Evolutionary conservation across 2,329 filamentous ascomycete genomes (phyloP).

Genomic region (Byssoonygena ceratinophila): DNA sequence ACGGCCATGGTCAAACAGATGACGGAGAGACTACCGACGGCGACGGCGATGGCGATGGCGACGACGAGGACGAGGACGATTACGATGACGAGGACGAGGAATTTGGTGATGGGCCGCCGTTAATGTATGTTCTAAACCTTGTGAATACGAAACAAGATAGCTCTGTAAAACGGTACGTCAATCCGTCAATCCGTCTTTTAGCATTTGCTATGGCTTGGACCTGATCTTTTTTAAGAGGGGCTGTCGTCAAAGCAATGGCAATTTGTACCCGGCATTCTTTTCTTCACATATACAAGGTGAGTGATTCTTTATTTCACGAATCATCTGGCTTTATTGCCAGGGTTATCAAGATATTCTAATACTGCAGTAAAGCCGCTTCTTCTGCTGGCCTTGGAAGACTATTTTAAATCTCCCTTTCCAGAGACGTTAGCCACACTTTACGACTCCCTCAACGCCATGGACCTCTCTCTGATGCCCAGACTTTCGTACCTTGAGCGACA

Average conservation of each 20-base stretch:
- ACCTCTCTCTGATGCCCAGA: slow-evolving; percentile 81
- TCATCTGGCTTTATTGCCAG: slow-evolving; percentile 3
- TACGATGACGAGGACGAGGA: slow-evolving; percentile 23
- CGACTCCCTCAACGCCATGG: slow-evolving; percentile 91
- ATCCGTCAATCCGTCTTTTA: background rate
- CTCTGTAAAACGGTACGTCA: slow-evolving; percentile 58
- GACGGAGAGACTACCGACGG: slow-evolving; percentile 33
- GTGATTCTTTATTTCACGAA: slow-evolving; percentile 16
- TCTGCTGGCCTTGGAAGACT: slow-evolving; percentile 84
- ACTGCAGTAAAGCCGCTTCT: slow-evolving; percentile 60
- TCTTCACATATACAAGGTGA: slow-evolving; percentile 92
- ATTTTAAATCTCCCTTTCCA: slow-evolving; percentile 81
- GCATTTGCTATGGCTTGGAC: slow-evolving; percentile 6
- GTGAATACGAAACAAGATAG: slow-evolving; percentile 98
- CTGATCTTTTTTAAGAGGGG: slow-evolving; percentile 51
- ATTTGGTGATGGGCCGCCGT: slow-evolving; percentile 58
- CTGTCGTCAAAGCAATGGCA: slow-evolving; percentile 95
- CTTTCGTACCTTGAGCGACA: slow-evolving; percentile 74
- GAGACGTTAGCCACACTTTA: slow-evolving; percentile 84
- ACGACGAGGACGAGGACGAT: slow-evolving; percentile 17
- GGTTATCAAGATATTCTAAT: background rate
- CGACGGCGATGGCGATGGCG: slow-evolving; percentile 31
- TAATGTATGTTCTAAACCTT: slow-evolving; percentile 94
- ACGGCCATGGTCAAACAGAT: slow-evolving; percentile 38
- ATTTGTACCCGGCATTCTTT: slow-evolving; percentile 97